Base-by-base conservation (phyloP, 352 stramenopile genomes). In the Phytophthora podocarpi region DNA sequence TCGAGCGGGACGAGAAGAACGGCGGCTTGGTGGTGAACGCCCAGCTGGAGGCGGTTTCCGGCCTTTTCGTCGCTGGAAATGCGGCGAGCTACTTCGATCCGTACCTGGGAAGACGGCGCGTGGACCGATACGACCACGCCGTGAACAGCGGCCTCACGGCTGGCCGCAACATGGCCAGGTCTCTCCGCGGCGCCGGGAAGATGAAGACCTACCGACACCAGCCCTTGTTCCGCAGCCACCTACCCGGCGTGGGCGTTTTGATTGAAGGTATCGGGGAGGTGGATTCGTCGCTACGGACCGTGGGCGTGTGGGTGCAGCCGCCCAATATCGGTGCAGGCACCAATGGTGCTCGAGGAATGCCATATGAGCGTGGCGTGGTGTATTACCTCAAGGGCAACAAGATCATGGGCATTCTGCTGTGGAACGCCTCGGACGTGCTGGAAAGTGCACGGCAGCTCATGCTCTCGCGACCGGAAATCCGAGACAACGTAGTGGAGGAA, bases 41-140 rank as follows among this genome's bases (percentile, higher is more conserved):
- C 4, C 76, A 94, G 45, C 74, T 98, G 16, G 92, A 98, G 57
- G 90, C 90, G 21, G 80, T 96, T 42, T 87, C 86, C 7, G 89
- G 91, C 3, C 64, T 98, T 5, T 98, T 97, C 58, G 90, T 96
- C 9, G 92, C 92, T 10, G 92, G 92, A 3, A 95, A 93, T 40
- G 76, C 85, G 0, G 92, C 92, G 1, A 97, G 85, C 37, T 98
- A 97, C 69, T 97, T 83, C 48, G 92, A 98, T 51, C 81, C 84
- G 35, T 90, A 90, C 41, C 47, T 98, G 35, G 91, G 91, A 0
- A 68, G 90, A 16, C 76, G 91, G 7, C 85, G 92, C n/a, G 86
- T 97, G 16, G 90, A 97, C 54, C 75, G 85, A 5, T 98, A 97
- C 64, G 92, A 98, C 64, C 91, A 97, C 56, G 90, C 90, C 2